These are phyloP conservation scores for Fusarium sacchari DNA, from an alignment of 2,329 filamentous ascomycete genomes.

Conservation along the genomic window DNA sequence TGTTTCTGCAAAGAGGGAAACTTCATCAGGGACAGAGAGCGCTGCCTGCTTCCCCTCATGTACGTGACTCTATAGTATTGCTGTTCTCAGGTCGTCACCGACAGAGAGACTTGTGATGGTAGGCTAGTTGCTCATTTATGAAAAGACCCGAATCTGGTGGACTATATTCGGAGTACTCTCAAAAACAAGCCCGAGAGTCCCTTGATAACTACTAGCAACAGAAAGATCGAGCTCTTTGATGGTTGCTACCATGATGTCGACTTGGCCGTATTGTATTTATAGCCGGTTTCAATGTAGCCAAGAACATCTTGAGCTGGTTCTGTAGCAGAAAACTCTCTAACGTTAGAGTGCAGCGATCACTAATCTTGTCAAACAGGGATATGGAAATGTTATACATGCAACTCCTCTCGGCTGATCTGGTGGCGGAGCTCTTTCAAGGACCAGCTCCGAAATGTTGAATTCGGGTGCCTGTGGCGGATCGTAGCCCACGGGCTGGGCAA, in stretches of 20 bases:
- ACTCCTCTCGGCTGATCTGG: background rate
- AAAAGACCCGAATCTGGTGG: background rate
- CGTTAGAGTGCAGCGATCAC: too few relatives aligned
- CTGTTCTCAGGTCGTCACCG: background rate
- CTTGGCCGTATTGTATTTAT: background rate
- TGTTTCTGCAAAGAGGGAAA: background rate
- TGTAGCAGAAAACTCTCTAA: too few relatives aligned
- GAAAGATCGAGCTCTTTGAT: background rate
- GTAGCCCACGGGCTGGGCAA: rapidly evolving
- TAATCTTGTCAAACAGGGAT: too few relatives aligned
- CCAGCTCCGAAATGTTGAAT: background rate
- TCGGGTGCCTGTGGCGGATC: background rate
- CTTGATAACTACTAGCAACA: background rate
- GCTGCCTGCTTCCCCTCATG: background rate
- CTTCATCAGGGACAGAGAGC: background rate
- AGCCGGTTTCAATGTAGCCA: background rate
- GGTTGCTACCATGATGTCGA: background rate
- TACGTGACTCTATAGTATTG: background rate
- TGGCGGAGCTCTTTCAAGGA: background rate
- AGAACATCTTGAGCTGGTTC: background rate
- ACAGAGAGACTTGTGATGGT: background rate
- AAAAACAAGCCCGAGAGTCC: background rate
- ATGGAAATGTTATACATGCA: too few relatives aligned
- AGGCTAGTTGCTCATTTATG: background rate
- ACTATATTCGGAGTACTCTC: background rate